Evolutionary conservation across 2,329 filamentous ascomycete genomes (phyloP).

Genomic region (Ascochyta viciae-villosae): DNA sequence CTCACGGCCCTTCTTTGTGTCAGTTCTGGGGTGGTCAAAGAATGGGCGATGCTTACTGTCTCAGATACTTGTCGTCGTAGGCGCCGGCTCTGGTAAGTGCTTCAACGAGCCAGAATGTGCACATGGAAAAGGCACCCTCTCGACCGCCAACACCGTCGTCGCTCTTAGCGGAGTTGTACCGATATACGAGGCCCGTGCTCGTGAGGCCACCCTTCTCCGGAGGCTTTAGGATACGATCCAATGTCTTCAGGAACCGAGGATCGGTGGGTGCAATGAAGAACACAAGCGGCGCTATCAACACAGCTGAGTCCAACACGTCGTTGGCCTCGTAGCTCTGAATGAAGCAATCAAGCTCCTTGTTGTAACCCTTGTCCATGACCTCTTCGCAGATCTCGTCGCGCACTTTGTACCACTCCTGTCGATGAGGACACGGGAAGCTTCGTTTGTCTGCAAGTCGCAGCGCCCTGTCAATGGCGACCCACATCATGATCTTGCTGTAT

Average conservation of each 20-base stretch:
- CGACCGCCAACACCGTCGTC: slow-evolving; percentile 76
- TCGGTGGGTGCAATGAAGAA: slow-evolving; percentile 83
- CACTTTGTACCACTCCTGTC: slow-evolving; percentile 69
- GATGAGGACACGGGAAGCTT: slow-evolving; percentile 76
- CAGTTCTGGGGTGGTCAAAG: slow-evolving; percentile 1
- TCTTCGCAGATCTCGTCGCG: slow-evolving; percentile 75
- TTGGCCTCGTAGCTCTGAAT: slow-evolving; percentile 77
- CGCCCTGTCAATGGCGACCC: slow-evolving; percentile 80
- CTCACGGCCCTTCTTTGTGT: slow-evolving; percentile 59
- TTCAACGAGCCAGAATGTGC: slow-evolving; percentile 83
- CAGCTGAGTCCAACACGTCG: slow-evolving; percentile 74
- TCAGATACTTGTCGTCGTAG: slow-evolving; percentile 70
- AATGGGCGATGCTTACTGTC: slow-evolving; percentile 29
- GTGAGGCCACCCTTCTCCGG: slow-evolving; percentile 79
- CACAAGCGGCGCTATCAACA: slow-evolving; percentile 77
- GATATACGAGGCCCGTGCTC: slow-evolving; percentile 76
- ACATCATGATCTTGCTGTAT: slow-evolving; percentile 84
- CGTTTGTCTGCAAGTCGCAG: slow-evolving; percentile 77
- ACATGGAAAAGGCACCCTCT: slow-evolving; percentile 82
- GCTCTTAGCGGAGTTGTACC: slow-evolving; percentile 73
- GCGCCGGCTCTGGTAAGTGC: slow-evolving; percentile 68
- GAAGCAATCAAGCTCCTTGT: slow-evolving; percentile 72
- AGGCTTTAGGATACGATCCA: slow-evolving; percentile 73
- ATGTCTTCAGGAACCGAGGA: slow-evolving; percentile 74
- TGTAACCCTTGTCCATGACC: slow-evolving; percentile 81